Evolutionary conservation across 2,329 filamentous ascomycete genomes (phyloP).

Genomic region (Cytospora chrysosperma): DNA sequence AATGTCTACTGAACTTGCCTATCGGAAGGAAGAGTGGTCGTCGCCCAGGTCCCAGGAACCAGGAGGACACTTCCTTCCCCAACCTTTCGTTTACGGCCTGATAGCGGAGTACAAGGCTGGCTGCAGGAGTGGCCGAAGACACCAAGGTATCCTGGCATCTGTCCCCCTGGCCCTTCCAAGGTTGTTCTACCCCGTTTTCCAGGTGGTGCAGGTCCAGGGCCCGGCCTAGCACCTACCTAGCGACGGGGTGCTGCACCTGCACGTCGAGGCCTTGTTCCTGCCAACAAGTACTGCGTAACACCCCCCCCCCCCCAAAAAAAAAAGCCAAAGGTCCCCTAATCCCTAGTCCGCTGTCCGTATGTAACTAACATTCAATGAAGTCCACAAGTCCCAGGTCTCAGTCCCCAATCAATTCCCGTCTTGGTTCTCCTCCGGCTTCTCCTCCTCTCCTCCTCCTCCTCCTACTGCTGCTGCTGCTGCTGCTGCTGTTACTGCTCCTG

Average conservation of each 20-base stretch:
- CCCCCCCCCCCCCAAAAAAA: no score
- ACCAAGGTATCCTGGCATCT: constrained; percentile 16
- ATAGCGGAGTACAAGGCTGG: constrained; percentile 6
- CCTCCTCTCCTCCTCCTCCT: neutral
- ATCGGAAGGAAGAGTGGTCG: neutral
- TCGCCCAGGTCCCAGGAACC: neutral
- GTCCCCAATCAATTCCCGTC: neutral
- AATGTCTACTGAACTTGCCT: neutral
- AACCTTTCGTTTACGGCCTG: neutral
- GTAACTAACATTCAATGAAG: neutral
- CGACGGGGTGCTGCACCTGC: neutral
- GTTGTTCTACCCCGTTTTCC: constrained; percentile 4
- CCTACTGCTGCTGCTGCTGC: neutral
- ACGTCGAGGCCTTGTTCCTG: neutral
- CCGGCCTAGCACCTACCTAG: no score
- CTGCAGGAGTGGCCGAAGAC: constrained; percentile 11
- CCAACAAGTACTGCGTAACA: no score
- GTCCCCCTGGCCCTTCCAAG: constrained; percentile 3
- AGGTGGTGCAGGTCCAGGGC: neutral
- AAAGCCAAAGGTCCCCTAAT: neutral
- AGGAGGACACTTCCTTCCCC: neutral
- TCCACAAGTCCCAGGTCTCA: neutral
- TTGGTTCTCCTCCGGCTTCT: neutral
- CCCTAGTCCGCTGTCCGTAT: no score
- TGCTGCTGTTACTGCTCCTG: neutral